These are phyloP conservation scores for Trichophyton verrucosum DNA, from an alignment of 2,329 filamentous ascomycete species.

Conservation along the genomic window DNA sequence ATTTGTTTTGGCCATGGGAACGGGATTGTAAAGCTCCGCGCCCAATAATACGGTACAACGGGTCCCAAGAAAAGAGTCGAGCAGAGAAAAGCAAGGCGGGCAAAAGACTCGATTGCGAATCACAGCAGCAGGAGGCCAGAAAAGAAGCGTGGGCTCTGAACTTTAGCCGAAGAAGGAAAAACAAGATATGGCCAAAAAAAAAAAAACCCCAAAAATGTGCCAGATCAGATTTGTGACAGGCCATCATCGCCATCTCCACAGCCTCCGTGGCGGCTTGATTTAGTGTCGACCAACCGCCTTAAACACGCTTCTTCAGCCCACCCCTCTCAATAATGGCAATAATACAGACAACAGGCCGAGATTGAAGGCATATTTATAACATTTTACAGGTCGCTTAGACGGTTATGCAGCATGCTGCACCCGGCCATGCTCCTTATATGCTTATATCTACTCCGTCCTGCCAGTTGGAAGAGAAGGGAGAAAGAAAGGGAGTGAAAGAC, in stretches of 20 bases:
- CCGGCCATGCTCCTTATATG: not conserved
- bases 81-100: not conserved
- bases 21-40: not conserved
- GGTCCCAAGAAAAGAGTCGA: not conserved
- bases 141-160: not conserved
- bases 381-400: not conserved
- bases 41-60: not conserved
- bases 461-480: not conserved
- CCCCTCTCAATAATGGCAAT: not conserved
- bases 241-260: not conserved
- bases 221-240: constrained; percentile 1
- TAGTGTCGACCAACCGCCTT: not conserved
- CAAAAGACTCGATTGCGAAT: not conserved
- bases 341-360: not conserved
- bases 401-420: not conserved
- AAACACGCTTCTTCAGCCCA: not conserved
- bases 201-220: not conserved
- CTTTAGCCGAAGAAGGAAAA: not conserved
- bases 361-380: not conserved
- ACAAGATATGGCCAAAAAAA: not conserved
- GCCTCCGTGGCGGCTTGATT: not conserved
- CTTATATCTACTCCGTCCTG: not conserved
- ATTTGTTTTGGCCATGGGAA: not conserved
- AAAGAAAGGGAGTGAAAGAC: not conserved
- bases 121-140: not conserved